Conservation (phyloP, 2,329 filamentous ascomycete species). For the Chaetomiaceae sp. region DNA sequence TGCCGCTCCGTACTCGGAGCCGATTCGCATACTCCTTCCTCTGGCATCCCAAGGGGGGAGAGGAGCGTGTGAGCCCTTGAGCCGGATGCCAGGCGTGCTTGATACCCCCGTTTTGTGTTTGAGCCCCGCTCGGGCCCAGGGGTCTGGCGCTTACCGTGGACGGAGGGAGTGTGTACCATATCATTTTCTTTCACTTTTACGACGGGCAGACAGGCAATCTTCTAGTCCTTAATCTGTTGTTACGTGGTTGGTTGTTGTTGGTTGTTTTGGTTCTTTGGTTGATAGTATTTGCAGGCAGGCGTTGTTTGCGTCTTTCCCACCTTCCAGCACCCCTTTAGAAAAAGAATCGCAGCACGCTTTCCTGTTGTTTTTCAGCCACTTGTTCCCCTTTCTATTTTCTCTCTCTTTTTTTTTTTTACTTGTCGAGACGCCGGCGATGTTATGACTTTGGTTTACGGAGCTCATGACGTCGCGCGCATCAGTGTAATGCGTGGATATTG, state of each 20-base stretch:
- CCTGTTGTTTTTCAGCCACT: slow-evolving; percentile 3
- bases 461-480: neutral
- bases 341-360: slow-evolving; percentile 8
- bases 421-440: slow-evolving; percentile 4
- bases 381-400: neutral
- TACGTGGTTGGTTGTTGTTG: neutral
- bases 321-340: neutral
- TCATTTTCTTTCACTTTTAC: slow-evolving; percentile 8
- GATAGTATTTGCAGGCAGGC: neutral
- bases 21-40: neutral
- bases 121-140: neutral
- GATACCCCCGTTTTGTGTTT: slow-evolving; percentile 2
- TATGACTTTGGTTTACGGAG: slow-evolving; percentile 8
- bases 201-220: neutral
- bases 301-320: neutral
- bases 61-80: neutral
- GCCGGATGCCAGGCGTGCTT: neutral
- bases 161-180: slow-evolving; percentile 14
- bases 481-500: slow-evolving; percentile 10
- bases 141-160: neutral
- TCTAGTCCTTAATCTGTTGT: slow-evolving; percentile 5
- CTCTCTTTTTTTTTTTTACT: neutral
- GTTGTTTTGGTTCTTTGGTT: too few species aligned
- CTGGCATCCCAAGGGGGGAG: neutral
- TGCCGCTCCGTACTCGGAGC: slow-evolving; percentile 9